Conservation (phyloP, 2,329 filamentous ascomycete genomes). For the Lecanicillium sp. region DNA sequence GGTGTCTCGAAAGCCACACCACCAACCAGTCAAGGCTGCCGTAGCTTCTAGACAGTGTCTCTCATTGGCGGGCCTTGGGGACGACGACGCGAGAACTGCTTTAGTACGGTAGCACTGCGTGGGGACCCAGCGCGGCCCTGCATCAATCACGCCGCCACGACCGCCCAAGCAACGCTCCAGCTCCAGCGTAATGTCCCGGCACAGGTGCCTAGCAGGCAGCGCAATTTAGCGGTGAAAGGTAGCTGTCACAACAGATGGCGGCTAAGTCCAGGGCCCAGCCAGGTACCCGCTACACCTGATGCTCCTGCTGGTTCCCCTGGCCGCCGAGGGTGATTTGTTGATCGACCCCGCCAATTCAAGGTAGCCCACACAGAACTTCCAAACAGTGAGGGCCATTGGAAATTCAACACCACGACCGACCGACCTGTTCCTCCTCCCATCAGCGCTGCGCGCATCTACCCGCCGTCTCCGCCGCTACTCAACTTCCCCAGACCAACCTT, state of each 20-base stretch:
- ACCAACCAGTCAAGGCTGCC: no score
- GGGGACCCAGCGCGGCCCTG: not conserved
- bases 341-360: slow-evolving; percentile 18
- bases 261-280: not conserved
- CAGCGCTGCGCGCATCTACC: slow-evolving; percentile 26
- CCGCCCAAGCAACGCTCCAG: not conserved
- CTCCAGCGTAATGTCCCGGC: slow-evolving; percentile 5
- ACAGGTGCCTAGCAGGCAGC: no score
- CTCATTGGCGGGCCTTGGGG: not conserved
- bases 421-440: slow-evolving; percentile 20
- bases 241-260: slow-evolving; percentile 2
- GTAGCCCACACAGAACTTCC: slow-evolving; percentile 19
- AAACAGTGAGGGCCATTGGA: slow-evolving; percentile 16
- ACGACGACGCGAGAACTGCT: not conserved
- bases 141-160: not conserved
- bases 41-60: no score
- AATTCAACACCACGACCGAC: slow-evolving; percentile 24
- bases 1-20: no score
- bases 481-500: slow-evolving; percentile 14
- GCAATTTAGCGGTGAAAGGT: slow-evolving; percentile 17
- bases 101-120: no score
- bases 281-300: slow-evolving; percentile 8
- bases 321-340: slow-evolving; percentile 13
- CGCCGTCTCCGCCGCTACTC: slow-evolving; percentile 15
- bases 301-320: slow-evolving; percentile 4